phyloP scores from a whole-genome alignment of 768 basidiomycete genomes.

The Boletus barrowsii region DNA sequence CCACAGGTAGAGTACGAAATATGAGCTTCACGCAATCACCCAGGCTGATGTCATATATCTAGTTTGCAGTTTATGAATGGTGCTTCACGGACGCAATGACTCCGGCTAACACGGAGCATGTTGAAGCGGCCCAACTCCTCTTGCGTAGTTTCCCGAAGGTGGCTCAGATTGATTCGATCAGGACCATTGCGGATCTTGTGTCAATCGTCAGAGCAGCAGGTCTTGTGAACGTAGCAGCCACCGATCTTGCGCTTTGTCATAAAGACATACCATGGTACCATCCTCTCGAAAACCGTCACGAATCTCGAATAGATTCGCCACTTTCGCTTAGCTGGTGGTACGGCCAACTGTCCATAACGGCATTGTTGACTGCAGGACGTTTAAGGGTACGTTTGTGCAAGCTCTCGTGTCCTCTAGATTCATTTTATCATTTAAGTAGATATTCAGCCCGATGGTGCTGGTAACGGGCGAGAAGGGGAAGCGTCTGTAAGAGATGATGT shows the following conservation, averaged over 20 bases:
- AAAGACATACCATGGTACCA: conserved; percentile 6
- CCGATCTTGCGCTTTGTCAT: background rate
- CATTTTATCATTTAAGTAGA: background rate
- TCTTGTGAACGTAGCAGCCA: background rate
- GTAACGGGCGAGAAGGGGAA: background rate
- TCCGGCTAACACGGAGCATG: background rate
- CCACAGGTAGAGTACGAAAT: conserved; percentile 1
- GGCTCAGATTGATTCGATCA: background rate
- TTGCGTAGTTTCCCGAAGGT: background rate
- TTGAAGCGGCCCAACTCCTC: background rate
- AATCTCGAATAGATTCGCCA: background rate
- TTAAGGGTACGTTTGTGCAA: background rate
- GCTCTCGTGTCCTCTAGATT: background rate
- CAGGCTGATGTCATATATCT: background rate
- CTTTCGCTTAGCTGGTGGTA: conserved; percentile 3
- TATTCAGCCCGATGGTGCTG: conserved; percentile 8
- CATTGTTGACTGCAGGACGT: conserved; percentile 3
- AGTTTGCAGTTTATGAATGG: conserved; percentile 8
- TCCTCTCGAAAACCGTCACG: background rate
- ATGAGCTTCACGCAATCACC: background rate
- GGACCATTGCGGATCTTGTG: background rate
- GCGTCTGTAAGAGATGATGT: background rate
- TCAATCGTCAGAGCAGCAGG: background rate
- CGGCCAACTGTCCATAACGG: conserved; percentile 1
- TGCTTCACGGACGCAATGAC: conserved; percentile 2